These are phyloP conservation scores for Iris pallida DNA, from an alignment of 116 monocot species.

Conservation along the genomic window DNA sequence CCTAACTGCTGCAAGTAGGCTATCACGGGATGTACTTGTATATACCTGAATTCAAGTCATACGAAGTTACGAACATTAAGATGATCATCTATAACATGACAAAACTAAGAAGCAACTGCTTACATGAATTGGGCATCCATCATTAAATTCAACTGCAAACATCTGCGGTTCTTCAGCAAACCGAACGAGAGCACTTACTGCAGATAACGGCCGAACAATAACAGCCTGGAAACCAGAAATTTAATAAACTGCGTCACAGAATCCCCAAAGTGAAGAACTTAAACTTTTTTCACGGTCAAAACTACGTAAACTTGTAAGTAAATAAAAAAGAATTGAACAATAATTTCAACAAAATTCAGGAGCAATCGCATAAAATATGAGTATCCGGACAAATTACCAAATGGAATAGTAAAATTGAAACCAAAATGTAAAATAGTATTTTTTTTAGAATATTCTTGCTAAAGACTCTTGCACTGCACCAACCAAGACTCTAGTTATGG, in stretches of 20 bases:
- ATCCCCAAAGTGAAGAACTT: too few species aligned
- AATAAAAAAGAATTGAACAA: too few species aligned
- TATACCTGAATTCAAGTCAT: constrained; percentile 61
- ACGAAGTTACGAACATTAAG: not conserved
- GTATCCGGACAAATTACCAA: too few species aligned
- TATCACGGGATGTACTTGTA: constrained; percentile 97
- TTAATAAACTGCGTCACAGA: not conserved
- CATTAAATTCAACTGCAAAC: constrained; percentile 98
- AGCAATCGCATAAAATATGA: too few species aligned
- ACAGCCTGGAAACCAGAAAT: constrained; percentile 55
- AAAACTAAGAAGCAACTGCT: constrained; percentile 15
- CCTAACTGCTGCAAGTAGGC: constrained; percentile 84
- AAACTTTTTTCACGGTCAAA: too few species aligned
- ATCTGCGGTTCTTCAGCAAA: constrained; percentile 98
- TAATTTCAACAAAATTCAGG: too few species aligned
- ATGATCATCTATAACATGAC: not conserved
- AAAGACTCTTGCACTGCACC: too few species aligned
- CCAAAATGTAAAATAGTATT: too few species aligned
- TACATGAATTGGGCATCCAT: constrained; percentile 97
- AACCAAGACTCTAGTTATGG: too few species aligned
- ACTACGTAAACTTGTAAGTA: too few species aligned
- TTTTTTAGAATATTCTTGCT: too few species aligned
- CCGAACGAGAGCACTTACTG: constrained; percentile 87
- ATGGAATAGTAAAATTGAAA: too few species aligned
- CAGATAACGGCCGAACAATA: constrained; percentile 88